phyloP scores from a whole-genome alignment of 352 stramenopile species.

The Thalassiosira oceanica region DNA sequence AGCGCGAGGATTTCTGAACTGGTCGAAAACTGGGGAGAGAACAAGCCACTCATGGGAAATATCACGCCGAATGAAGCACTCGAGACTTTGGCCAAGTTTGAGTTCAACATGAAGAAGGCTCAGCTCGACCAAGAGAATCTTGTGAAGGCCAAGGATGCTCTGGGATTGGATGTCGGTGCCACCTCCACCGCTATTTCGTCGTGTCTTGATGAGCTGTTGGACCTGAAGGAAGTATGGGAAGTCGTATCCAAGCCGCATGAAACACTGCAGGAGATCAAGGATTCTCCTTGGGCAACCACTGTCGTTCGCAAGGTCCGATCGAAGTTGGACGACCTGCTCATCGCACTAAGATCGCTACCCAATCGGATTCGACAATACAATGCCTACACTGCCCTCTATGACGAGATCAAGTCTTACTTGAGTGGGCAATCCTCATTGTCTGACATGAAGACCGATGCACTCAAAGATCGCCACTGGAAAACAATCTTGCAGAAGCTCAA shows the following conservation, averaged over 20 bases:
- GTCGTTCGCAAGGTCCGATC: slow-evolving; percentile 94
- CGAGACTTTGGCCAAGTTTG: slow-evolving; percentile 81
- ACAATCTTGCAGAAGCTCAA: slow-evolving; percentile 92
- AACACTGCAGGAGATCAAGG: slow-evolving; percentile 89
- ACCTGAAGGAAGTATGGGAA: slow-evolving; percentile 98
- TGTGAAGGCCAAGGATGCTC: slow-evolving; percentile 91
- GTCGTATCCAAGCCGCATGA: slow-evolving; percentile 88
- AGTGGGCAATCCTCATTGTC: slow-evolving; percentile 91
- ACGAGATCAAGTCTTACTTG: slow-evolving; percentile 92
- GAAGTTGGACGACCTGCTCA: slow-evolving; percentile 94
- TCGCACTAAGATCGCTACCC: slow-evolving; percentile 91
- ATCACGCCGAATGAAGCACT: slow-evolving; percentile 80
- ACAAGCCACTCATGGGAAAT: slow-evolving; percentile 84
- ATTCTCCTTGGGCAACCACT: slow-evolving; percentile 91
- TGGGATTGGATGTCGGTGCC: slow-evolving; percentile 85
- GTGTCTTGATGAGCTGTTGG: slow-evolving; percentile 86
- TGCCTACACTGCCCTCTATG: slow-evolving; percentile 92
- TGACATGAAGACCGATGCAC: slow-evolving; percentile 97
- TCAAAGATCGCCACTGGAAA: slow-evolving; percentile 99
- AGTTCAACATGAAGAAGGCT: slow-evolving; percentile 81
- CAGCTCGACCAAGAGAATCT: slow-evolving; percentile 93
- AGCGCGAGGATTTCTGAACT: slow-evolving; percentile 78
- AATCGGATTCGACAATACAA: slow-evolving; percentile 97
- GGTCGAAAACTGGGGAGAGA: slow-evolving; percentile 78
- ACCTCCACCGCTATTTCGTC: slow-evolving; percentile 81